Base-by-base conservation (phyloP, 805 yeast genomes). In the Candida endomychidarum region DNA sequence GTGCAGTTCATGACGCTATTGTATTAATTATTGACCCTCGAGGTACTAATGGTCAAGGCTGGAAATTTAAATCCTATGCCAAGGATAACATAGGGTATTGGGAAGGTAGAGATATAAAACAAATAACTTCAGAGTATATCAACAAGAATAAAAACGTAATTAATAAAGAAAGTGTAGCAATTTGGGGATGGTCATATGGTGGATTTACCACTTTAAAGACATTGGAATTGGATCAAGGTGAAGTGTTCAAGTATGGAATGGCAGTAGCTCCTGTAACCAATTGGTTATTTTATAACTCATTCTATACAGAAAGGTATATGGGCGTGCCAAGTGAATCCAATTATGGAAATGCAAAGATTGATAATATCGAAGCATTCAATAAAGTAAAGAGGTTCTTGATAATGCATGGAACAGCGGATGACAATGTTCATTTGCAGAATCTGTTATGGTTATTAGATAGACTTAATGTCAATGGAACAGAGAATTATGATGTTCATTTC, bases 121-220 rank as follows among this genome's bases (percentile, higher is more conserved):
- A 65, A 3, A 72, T 78, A 0, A 71, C 79, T 0, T 60, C 74
- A 28, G 67, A 65, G 24, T 80, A 78, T 55, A 72, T 84, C 5
- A 43, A 61, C 16, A 60, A 60, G 5, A 67, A 67, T 41, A 43
- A 50, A 24, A 54, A 63, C 8, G 73, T 72, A 44, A 70, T 86
- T 14, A 86, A 90, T 56, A 60, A 67, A 17, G 37, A 71, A 1
- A 67, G 67, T 41, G 77, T 83, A 3, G 86, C 88, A 0, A 72
- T 85, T 26, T 86, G 93, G 90, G 95, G 95, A 11, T 86, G 93
- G 90, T 82, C 90, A 0, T 86, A 84, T 58, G 95, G 95, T 40
- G 95, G 91, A 0, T 86, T 81, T 54, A 70, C 82, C 7, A 81
- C 91, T 0, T 61, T 86, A 38, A 86, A 86, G 56, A 83, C 90